Evolutionary conservation across 345 rosid genomes (phyloP), one percentile per base, ranked within the genome.

Genomic region (Acer saccharum): DNA sequence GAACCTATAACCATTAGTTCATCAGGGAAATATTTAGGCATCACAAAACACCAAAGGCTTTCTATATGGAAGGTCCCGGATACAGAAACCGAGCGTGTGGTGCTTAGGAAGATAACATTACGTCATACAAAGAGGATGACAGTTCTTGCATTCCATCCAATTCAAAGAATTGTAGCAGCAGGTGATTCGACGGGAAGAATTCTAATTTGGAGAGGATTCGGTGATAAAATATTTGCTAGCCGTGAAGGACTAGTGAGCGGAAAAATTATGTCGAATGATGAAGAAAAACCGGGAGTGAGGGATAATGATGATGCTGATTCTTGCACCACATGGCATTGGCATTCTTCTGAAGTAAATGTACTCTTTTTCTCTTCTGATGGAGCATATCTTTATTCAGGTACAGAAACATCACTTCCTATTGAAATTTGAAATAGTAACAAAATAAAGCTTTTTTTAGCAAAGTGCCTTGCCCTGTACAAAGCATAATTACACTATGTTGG

Each of bases 261-360:
- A 43, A 43, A 43, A 43, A 43, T 43, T 6, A 43, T 43, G 46
- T 6, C 10, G 46, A 43, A 43, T 79, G 81, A 86, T 67, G 97
- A 89, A 79, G 97, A 92, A 67, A 94, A 84, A 50, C 93, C 98
- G 72, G 98, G 97, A n/a, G 98, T 96, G 71, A 86, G 98, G 82
- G 93, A 82, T 72, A 83, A 83, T 79, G 99, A 94, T 90, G 99
- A 95, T 87, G 94, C 97, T 75, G 98, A 91, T 72, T 89, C 93
- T n/a, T 94, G 98, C 68, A 81, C 97, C 72, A 91, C 97, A 68
- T 92, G 97, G 99, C 96, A 90, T 78, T 91, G 96, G 96, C 99
- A 96, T 77, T 87, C 97, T 50, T 74, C 92, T 80, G 87, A 79
- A 84, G 91, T 96, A 12, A 91, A 85, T 69, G 83, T 82, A 50